phyloP scores from a whole-genome alignment of 257 asterid species.

The Echium plantagineum region DNA sequence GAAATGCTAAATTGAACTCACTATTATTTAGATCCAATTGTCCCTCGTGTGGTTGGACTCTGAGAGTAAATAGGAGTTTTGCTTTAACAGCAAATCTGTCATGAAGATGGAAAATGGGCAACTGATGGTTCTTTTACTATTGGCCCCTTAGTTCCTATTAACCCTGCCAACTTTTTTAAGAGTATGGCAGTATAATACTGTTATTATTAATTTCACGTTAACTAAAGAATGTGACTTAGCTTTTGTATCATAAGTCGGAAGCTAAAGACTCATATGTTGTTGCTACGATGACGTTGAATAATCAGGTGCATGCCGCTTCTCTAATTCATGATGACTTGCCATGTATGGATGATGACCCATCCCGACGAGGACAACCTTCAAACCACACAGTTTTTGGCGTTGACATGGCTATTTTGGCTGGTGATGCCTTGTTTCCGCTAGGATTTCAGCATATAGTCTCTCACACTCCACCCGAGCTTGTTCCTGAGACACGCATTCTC shows the following conservation, averaged over 20 bases:
- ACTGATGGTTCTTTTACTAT: too few species aligned
- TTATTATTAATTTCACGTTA: too few species aligned
- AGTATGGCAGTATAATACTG: too few species aligned
- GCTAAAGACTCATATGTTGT: neutral
- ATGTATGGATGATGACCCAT: slow-evolving; percentile 95
- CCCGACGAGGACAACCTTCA: slow-evolving; percentile 80
- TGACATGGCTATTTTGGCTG: slow-evolving; percentile 93
- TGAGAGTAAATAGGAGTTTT: neutral
- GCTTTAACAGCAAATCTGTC: neutral
- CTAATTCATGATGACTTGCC: slow-evolving; percentile 89
- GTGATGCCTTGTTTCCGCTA: slow-evolving; percentile 90
- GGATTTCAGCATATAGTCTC: slow-evolving; percentile 89
- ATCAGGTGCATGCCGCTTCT: slow-evolving; percentile 92
- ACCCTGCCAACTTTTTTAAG: too few species aligned
- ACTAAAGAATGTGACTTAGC: neutral
- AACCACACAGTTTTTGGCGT: slow-evolving; percentile 82
- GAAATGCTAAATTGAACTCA: neutral
- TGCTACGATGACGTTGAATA: neutral
- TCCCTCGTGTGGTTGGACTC: neutral
- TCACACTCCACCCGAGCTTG: slow-evolving; percentile 68
- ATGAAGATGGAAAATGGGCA: too few species aligned
- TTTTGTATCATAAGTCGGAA: neutral
- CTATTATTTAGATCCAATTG: too few species aligned
- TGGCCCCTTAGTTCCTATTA: neutral
- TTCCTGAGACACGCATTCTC: slow-evolving; percentile 59